These are phyloP conservation scores for Pseudogymnoascus sp. DNA, from an alignment of 2,329 filamentous ascomycete genomes.

Conservation along the genomic window DNA sequence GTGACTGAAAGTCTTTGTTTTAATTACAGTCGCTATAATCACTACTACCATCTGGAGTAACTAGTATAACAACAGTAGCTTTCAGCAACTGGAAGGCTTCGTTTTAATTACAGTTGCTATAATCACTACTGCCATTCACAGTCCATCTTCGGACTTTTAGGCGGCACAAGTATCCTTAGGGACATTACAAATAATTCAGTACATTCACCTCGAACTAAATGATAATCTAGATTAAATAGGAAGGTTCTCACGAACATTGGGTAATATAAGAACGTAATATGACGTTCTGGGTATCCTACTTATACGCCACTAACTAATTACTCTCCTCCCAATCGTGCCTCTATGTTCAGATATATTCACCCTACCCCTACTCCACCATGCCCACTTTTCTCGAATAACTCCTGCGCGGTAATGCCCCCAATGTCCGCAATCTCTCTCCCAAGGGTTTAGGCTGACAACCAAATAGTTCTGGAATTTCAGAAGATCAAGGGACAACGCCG, in stretches of 20 bases:
- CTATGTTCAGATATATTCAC: not conserved
- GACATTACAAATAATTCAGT: not conserved
- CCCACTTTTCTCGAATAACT: not conserved
- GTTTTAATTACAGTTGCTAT: too few relatives aligned
- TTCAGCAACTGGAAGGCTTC: too few relatives aligned
- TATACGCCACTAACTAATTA: not conserved
- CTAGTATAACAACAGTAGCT: too few relatives aligned
- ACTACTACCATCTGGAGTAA: not conserved
- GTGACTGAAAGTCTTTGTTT: not conserved
- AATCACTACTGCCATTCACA: too few relatives aligned
- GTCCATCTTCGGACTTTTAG: too few relatives aligned
- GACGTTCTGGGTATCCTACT: not conserved
- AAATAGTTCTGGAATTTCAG: not conserved
- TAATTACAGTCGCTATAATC: not conserved
- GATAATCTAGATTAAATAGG: not conserved
- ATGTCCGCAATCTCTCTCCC: not conserved
- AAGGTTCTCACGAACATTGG: not conserved
- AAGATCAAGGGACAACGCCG: constrained; percentile 12
- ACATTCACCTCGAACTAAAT: too few relatives aligned
- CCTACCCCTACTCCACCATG: not conserved
- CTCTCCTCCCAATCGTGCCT: not conserved
- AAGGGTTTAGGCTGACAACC: not conserved
- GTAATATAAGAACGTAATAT: not conserved
- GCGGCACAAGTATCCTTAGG: not conserved
- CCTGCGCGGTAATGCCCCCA: not conserved